Conservation (phyloP, 2,329 filamentous ascomycete genomes). For the Septoria petroselini region DNA sequence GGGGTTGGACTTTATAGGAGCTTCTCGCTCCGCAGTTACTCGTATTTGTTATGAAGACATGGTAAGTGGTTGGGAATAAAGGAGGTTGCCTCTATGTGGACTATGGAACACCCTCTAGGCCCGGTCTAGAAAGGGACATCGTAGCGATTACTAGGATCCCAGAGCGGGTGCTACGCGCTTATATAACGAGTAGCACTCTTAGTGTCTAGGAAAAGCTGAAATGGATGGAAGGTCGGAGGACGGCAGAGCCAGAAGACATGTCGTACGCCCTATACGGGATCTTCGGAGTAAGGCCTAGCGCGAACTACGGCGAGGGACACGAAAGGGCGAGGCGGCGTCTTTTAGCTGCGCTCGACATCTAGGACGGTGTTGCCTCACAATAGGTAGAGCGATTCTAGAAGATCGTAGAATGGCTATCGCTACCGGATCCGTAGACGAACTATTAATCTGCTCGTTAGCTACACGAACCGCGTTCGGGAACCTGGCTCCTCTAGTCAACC, state of each 20-base stretch:
- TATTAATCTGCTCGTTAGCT: slow-evolving; percentile 18
- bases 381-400: slow-evolving; percentile 17
- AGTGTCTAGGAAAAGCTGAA: slow-evolving; percentile 21
- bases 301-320: slow-evolving; percentile 22
- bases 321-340: slow-evolving; percentile 22
- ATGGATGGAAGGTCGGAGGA: slow-evolving; percentile 24
- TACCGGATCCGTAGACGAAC: slow-evolving; percentile 26
- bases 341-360: background rate
- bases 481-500: slow-evolving; percentile 20
- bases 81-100: background rate
- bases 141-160: slow-evolving; percentile 16
- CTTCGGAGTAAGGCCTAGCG: slow-evolving; percentile 17
- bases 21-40: too few species aligned
- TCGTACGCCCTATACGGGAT: slow-evolving; percentile 25
- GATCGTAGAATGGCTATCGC: slow-evolving; percentile 22
- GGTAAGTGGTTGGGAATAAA: too few species aligned
- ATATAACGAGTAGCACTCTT: slow-evolving; percentile 9
- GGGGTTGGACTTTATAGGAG: too few species aligned
- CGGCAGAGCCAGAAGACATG: slow-evolving; percentile 22
- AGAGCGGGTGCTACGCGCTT: slow-evolving; percentile 20
- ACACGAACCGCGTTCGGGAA: slow-evolving; percentile 13
- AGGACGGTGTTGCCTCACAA: slow-evolving; percentile 2
- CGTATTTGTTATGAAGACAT: too few species aligned
- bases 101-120: slow-evolving; percentile 3
- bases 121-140: slow-evolving; percentile 14